These are phyloP conservation scores for Helianthus annuus DNA, from an alignment of 129 eudicot species.

Conservation along the genomic window HanXRQr2.0-SUNRISE NC_035446.2:5989707-5990206, in stretches of 20 bases:
- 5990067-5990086: conserved; percentile 75
- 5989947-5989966: conserved; percentile 50
- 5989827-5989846: conserved; percentile 56
- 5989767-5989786: conserved; percentile 50
- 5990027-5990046: conserved; percentile 72
- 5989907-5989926: conserved; percentile 77
- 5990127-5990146: conserved; percentile 59
- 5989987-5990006: conserved; percentile 59
- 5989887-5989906: conserved; percentile 90
- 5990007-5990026: conserved; percentile 70
- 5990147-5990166: conserved; percentile 67
- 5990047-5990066: conserved; percentile 88
- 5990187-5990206: conserved; percentile 52
- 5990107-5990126: conserved; percentile 74
- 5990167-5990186: conserved; percentile 66
- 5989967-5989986: conserved; percentile 65
- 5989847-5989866: conserved; percentile 73
- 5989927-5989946: conserved; percentile 93
- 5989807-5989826: conserved; percentile 89
- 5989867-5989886: conserved; percentile 54
- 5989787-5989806: conserved; percentile 74
- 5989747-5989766: conserved; percentile 66
- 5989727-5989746: conserved; percentile 56
- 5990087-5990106: conserved; percentile 60
- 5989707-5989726: conserved; percentile 46